These are phyloP conservation scores for Coemansia sp. DNA, from an alignment of 192 early-diverging fungal genomes.

Conservation along the genomic window DNA sequence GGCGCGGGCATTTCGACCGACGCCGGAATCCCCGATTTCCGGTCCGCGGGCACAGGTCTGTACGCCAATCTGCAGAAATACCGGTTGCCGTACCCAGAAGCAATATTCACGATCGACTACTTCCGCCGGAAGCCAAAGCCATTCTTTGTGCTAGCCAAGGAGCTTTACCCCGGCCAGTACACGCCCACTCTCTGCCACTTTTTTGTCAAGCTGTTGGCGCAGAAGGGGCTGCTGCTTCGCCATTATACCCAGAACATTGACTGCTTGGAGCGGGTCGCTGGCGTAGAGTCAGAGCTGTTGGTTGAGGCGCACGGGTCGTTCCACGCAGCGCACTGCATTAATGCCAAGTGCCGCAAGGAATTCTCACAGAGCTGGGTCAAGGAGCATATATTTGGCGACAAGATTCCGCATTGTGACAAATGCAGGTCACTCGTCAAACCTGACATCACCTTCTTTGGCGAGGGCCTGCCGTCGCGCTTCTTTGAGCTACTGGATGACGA, in stretches of 20 bases:
- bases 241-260: constrained; percentile 98
- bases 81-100: constrained; percentile 88
- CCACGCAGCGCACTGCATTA: constrained; percentile 71
- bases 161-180: constrained; percentile 80
- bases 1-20: constrained; percentile 87
- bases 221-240: constrained; percentile 68
- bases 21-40: constrained; percentile 84
- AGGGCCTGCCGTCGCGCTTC: constrained; percentile 78
- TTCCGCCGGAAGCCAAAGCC: constrained; percentile 80
- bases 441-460: constrained; percentile 96
- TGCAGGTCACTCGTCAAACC: constrained; percentile 82
- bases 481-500: constrained; percentile 58
- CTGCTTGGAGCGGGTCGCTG: constrained; percentile 83
- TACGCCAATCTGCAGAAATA: constrained; percentile 88
- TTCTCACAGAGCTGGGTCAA: constrained; percentile 46
- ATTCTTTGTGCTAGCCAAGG: constrained; percentile 85
- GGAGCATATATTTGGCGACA: constrained; percentile 53
- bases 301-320: constrained; percentile 97
- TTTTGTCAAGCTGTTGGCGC: constrained; percentile 72
- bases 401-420: constrained; percentile 64
- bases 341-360: constrained; percentile 32
- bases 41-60: constrained; percentile 86
- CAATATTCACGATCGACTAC: constrained; percentile 92
- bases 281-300: constrained; percentile 62
- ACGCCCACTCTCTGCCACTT: constrained; percentile 81